Base-by-base conservation (phyloP, 1,284 basidiomycete genomes). In the Moesziomyces sp. region DNA sequence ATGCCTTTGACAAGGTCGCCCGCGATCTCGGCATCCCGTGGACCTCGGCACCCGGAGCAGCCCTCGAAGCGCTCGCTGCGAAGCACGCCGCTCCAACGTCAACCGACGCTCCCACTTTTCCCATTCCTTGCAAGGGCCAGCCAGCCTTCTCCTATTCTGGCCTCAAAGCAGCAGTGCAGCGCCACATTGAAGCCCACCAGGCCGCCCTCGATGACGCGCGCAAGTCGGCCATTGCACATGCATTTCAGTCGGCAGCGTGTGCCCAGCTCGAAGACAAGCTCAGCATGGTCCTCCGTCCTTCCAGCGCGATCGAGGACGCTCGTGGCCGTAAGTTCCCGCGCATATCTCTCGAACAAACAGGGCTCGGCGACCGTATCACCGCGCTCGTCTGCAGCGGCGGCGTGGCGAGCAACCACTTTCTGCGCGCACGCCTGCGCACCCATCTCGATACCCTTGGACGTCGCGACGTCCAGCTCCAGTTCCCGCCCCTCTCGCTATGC, bases 1-100 rank as follows among this genome's bases (percentile, higher is more conserved):
- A 82, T 47, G 77, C 80, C 1, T 82, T 82, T 38, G 82, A 84
- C 47, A 83, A 83, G 54, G 79, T 77, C 1, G 80, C 82, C 0
- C 44, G 79, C 0, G 66, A 68, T 40, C 53, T 84, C 14, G 72
- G 62, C 6, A 75, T 83, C 4, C 64, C 70, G 0, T 83, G 82
- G 82, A 72, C 77, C 4, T 65, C 67, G 13, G 73, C 77, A 5
- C 74, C 82, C 0, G 82, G 82, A 14, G 79, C 78, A 3, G 74
- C 78, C 1, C 69, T 84, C 1, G 82, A 84, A 19, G 42, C 13
- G 14, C 52, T 58, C 2, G 56, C 67, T 6, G 44, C 24, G 2
- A n/a, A 46, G 48, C 46, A 47, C 10, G 5, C 28, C 16, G 49
- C 28, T 16, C 16, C 33, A 2, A 14, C 49, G n/a, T 21, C 26